phyloP scores from a whole-genome alignment of 192 early-diverging fungal genomes.

The Coemansia sp. region DNA sequence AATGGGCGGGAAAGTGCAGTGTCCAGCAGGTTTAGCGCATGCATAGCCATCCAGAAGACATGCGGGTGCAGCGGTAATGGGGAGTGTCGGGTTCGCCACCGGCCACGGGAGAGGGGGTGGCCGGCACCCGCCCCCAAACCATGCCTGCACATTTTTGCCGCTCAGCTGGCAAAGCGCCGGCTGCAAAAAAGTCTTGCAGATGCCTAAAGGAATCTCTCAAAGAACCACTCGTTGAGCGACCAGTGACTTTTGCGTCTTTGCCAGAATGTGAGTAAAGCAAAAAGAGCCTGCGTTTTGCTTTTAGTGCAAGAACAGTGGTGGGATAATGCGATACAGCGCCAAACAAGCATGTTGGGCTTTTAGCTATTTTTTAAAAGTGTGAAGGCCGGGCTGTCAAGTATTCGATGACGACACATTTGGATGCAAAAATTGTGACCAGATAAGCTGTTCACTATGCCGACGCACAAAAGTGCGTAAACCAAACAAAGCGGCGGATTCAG shows the following conservation, averaged over 20 bases:
- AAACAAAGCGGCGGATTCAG: not conserved
- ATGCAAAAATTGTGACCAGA: not conserved
- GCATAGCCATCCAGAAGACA: constrained; percentile 7
- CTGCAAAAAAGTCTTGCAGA: not conserved
- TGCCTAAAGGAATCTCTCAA: not conserved
- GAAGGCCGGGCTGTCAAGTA: no score
- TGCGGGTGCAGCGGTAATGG: constrained; percentile 8
- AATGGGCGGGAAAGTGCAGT: not conserved
- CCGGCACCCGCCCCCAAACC: constrained; percentile 20
- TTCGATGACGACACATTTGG: no score
- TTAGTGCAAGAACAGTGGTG: no score
- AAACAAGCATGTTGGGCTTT: no score
- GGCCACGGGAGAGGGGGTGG: constrained; percentile 37
- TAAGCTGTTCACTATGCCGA: not conserved
- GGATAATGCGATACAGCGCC: no score
- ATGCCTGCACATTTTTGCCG: not conserved
- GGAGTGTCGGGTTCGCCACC: constrained; percentile 26
- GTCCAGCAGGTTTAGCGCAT: constrained; percentile 1
- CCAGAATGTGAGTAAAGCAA: not conserved
- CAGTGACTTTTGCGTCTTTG: not conserved
- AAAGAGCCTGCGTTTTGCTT: no score
- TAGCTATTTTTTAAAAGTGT: no score
- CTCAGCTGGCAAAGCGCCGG: not conserved
- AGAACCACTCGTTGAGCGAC: not conserved
- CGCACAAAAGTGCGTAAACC: not conserved